Evolutionary conservation across 306 rosid genomes (phyloP), one percentile per base, ranked within the genome.

Genomic region (Rosa multiflora): DNA sequence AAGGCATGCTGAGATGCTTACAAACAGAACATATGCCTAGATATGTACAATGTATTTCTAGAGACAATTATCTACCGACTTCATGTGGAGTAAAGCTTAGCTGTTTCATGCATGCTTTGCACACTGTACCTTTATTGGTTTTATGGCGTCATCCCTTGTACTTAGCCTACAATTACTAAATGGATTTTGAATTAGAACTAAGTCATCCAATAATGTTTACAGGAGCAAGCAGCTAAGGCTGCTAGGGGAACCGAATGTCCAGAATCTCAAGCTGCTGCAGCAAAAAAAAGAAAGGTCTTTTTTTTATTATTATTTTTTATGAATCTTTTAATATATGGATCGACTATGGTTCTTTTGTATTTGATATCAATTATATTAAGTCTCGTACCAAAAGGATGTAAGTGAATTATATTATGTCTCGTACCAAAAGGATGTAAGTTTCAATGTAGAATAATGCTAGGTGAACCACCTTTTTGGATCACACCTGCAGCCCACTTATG

Each of bases 211-310:
- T 74, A 40, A 74, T 10, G 47, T 74, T 58, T 40, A 29, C 69
- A 74, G 78, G 78, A 74, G 69, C 78, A 74, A 74, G 78, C 78
- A n/a, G 78, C 67, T 21, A 40, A 74, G 42, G 78, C 78, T 74
- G 69, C 78, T 58, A 58, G 40, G 77, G 67, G 62, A 37, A n/a
- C 55, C 3, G 35, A 74, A 46, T 56, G 39, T 58, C 53, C 69
- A 58, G 78, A 58, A 58, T 63, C 47, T 74, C 48, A 73, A 55
- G 66, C 76, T 53, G 21, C 62, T 29, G 46, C 76, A 32, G 67
- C 67, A 12, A 58, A 58, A 29, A 74, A 58, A 74, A 58, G 55
- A 74, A 74, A 58, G 69, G 78, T 37, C 10, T 48, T 37, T 74
- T 74, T 56, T 55, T 15, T 35, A 18, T 13, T 21, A 20, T 17